Conservation (phyloP, 768 basidiomycete species). For the Lactarius sanguifluus region DNA sequence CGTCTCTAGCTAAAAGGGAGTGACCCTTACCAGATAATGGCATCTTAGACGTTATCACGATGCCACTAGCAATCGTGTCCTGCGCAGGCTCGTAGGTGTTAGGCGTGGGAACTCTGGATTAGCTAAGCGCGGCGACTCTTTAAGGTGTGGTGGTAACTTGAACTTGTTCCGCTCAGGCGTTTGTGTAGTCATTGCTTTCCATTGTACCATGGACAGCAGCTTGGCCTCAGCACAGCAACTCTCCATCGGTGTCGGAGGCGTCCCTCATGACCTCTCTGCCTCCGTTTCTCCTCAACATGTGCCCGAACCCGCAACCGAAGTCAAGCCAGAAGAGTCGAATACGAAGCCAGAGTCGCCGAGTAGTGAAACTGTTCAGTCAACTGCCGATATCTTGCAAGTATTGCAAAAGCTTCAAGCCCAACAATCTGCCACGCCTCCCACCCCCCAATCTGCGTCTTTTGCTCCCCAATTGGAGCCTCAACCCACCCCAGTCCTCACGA, state of each 20-base stretch:
- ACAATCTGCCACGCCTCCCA: slow-evolving; percentile 21
- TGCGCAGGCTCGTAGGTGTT: neutral
- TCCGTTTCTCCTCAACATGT: slow-evolving; percentile 24
- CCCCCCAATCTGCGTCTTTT: slow-evolving; percentile 19
- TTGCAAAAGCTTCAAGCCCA: slow-evolving; percentile 28
- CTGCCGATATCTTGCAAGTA: slow-evolving; percentile 26
- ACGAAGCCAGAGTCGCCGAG: slow-evolving; percentile 18
- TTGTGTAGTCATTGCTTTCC: slow-evolving; percentile 23
- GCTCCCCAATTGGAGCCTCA: slow-evolving; percentile 15
- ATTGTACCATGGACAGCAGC: slow-evolving; percentile 23
- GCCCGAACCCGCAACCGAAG: slow-evolving; percentile 15
- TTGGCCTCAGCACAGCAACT: slow-evolving; percentile 25
- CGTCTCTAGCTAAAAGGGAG: slow-evolving; percentile 16
- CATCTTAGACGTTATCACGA: neutral
- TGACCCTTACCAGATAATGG: slow-evolving; percentile 22
- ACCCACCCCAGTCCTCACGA: slow-evolving; percentile 17
- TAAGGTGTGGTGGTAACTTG: slow-evolving; percentile 10
- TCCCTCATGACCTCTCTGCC: slow-evolving; percentile 16
- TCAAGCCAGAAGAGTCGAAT: slow-evolving; percentile 21
- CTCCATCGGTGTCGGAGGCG: slow-evolving; percentile 7
- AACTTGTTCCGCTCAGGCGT: slow-evolving; percentile 27
- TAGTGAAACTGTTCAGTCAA: slow-evolving; percentile 24
- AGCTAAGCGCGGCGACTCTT: slow-evolving; percentile 33
- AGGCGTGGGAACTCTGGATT: slow-evolving; percentile 17
- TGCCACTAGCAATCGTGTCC: neutral